These are phyloP conservation scores for Petasospora fabianii DNA, from an alignment of 1,139 yeast species.

Conservation along the genomic window DNA sequence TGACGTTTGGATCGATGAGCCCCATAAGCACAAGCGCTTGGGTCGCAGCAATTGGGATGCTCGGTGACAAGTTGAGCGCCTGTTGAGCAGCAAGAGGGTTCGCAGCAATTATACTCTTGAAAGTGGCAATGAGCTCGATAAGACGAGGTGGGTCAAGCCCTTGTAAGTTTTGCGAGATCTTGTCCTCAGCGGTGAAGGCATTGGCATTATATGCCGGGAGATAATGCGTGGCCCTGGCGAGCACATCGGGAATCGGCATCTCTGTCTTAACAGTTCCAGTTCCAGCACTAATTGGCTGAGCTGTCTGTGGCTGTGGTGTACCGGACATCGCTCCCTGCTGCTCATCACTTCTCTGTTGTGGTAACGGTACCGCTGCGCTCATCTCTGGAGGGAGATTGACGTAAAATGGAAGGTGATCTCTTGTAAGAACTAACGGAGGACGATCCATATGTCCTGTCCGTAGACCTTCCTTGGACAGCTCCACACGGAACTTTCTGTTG, in stretches of 20 bases:
- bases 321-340: slow-evolving; percentile 1
- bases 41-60: slow-evolving; percentile 60
- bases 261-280: slow-evolving; percentile 5
- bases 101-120: slow-evolving; percentile 47
- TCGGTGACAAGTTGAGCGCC: slow-evolving; percentile 52
- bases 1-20: slow-evolving; percentile 60
- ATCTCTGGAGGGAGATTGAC: slow-evolving; percentile 53
- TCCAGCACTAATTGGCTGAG: not conserved
- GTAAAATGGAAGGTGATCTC: slow-evolving; percentile 47
- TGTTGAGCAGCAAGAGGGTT: slow-evolving; percentile 52
- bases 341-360: not conserved
- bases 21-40: slow-evolving; percentile 80
- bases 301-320: slow-evolving; percentile 4
- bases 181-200: slow-evolving; percentile 46
- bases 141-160: slow-evolving; percentile 66
- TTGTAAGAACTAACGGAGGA: slow-evolving; percentile 40
- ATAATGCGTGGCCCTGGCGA: slow-evolving; percentile 47
- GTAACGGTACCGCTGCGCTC: slow-evolving; percentile 1
- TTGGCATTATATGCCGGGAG: slow-evolving; percentile 46
- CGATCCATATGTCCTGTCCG: slow-evolving; percentile 39
- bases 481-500: slow-evolving; percentile 48
- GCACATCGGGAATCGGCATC: slow-evolving; percentile 39
- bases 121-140: slow-evolving; percentile 60
- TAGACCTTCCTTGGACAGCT: slow-evolving; percentile 59
- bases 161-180: slow-evolving; percentile 41